Evolutionary conservation across 2,329 filamentous ascomycete genomes (phyloP), one percentile per base, ranked within the genome.

Genomic region (Aspergillus brasiliensis): DNA sequence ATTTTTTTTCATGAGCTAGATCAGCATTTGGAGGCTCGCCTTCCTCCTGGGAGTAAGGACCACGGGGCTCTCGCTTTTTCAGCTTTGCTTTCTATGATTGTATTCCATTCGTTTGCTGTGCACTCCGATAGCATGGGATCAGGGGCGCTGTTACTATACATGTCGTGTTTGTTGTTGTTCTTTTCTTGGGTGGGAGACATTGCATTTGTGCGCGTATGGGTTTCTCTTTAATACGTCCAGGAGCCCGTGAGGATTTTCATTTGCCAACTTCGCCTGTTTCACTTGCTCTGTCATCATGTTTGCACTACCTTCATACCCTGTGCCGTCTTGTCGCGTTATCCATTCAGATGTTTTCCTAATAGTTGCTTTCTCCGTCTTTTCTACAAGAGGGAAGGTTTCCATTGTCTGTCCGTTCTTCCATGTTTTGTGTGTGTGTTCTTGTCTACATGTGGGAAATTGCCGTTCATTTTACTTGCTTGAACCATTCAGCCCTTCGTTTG

Each of bases 11-110:
- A 71, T 66, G 69, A 71, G 73, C 70, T 75, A 75, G 69, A 77
- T 71, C 69, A 76, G 75, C 75, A 76, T 75, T 73, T 69, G 74
- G 75, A 71, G 72, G 71, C 69, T 72, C 68, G 66, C 72, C 69
- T 70, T 65, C 67, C 63, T 69, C 69, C 71, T 66, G 65, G 72
- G 73, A 73, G 71, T 73, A 73, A 69, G 72, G 70, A 69, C 71
- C 65, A 65, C 61, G 69, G 67, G 66, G 65, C 69, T 72, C 67
- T 69, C 57, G 63, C 66, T 71, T 74, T 65, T 66, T 69, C 66
- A 68, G 62, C 68, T 69, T 34, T 64, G 65, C 68, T 69, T 59
- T 62, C 55, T 52, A 61, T 64, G 62, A 56, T 49, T 61, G 59
- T 63, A 60, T 56, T 56, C 17, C 48, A 54, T 57, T 59, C 64